These are phyloP conservation scores for Phytophthora palmivora DNA, from an alignment of 352 stramenopile species.

Conservation along the genomic window DNA sequence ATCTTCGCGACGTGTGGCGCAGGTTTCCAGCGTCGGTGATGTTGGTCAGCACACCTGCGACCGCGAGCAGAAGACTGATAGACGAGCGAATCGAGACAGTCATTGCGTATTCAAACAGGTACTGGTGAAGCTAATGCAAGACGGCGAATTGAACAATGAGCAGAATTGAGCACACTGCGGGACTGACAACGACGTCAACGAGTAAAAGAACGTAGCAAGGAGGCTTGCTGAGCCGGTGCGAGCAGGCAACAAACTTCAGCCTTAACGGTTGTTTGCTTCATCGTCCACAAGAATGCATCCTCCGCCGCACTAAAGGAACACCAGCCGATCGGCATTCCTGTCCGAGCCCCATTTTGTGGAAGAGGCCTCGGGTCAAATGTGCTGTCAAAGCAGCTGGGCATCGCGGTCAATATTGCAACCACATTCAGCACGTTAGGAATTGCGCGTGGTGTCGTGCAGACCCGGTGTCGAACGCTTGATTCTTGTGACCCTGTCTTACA, in stretches of 20 bases:
- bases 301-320: conserved; percentile 18
- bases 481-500: neutral
- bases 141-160: conserved; percentile 26
- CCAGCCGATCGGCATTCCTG: conserved; percentile 27
- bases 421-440: conserved; percentile 18
- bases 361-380: conserved; percentile 5
- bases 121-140: neutral
- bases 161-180: neutral
- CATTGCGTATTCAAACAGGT: conserved; percentile 9
- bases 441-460: conserved; percentile 15
- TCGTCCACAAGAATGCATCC: conserved; percentile 10
- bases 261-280: conserved; percentile 11
- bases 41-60: conserved; percentile 13
- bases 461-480: conserved; percentile 14
- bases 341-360: conserved; percentile 23
- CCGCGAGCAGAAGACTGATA: conserved; percentile 15
- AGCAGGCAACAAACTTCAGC: conserved; percentile 10
- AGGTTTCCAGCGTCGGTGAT: conserved; percentile 12
- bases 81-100: conserved; percentile 9
- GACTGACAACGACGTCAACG: conserved; percentile 9
- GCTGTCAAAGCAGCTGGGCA: conserved; percentile 31
- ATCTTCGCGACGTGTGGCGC: conserved; percentile 12
- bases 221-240: conserved; percentile 9
- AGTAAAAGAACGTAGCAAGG: conserved; percentile 12
- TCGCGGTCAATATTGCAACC: neutral